phyloP scores from a whole-genome alignment of 176 grass and related monocot genomes.

The Triticum turgidum region DNA sequence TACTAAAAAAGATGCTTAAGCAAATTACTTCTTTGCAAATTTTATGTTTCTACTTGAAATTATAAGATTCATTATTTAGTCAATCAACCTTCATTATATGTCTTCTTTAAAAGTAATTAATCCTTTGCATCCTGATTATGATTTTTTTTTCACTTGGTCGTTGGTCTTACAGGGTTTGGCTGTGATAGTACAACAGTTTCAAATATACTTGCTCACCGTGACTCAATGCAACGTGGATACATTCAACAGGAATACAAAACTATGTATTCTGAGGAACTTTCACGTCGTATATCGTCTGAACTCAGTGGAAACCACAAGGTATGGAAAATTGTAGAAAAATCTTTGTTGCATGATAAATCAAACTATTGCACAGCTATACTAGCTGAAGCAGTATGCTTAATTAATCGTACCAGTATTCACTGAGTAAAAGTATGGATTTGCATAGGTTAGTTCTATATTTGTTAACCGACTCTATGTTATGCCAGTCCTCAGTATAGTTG shows the following conservation, averaged over 20 bases:
- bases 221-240: constrained; percentile 66
- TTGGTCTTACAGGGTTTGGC: constrained; percentile 66
- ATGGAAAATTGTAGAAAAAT: constrained; percentile 25
- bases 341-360: constrained; percentile 25
- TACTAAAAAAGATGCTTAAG: not conserved
- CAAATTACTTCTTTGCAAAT: not conserved
- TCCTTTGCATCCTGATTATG: constrained; percentile 10
- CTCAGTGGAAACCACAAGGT: constrained; percentile 79
- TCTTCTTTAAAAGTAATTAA: not conserved
- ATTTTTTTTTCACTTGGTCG: constrained; percentile 21
- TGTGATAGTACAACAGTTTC: constrained; percentile 73
- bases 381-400: constrained; percentile 1
- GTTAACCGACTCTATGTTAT: not conserved
- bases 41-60: not conserved
- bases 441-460: not conserved
- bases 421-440: not conserved
- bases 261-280: constrained; percentile 92
- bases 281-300: constrained; percentile 70
- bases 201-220: constrained; percentile 92
- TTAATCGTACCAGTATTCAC: not conserved
- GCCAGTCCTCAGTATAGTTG: constrained; percentile 5
- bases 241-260: constrained; percentile 95
- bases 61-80: not conserved
- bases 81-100: not conserved
- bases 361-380: not conserved